Base-by-base conservation (phyloP, 2,329 filamentous ascomycete genomes). In the Penicillium capsulatum region DNA sequence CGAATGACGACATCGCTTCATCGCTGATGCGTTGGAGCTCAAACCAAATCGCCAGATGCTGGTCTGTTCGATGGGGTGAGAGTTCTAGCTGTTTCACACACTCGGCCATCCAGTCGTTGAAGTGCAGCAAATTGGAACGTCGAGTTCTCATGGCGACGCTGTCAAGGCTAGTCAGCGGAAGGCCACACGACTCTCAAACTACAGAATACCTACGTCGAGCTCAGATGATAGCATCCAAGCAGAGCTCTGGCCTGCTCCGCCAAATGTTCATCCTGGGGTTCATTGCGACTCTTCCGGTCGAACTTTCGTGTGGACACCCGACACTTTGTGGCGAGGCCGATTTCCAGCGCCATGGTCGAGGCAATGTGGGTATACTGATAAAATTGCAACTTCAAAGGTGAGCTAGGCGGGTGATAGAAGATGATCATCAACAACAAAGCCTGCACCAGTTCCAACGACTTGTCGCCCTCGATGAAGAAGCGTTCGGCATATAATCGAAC, bases 361-460 rank as follows among this genome's bases (percentile, higher is more conserved):
- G 72, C 72, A 48, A 75, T 71, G 44, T 74, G 71, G 17, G 72
- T 69, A 42, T 75, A 71, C 50, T 75, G 70, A 53, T 73, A 75
- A 49, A 72, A 69, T 38, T 75, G 73, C 41, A 74, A 48, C 45
- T 69, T 66, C 40, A 68, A 60, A 36, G 70, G 72, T 38, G 69
- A 67, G 13, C 66, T 63, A 2, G 73, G 71, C 3, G 73, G 72
- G 47, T 66, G 67, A 48, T 74, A 75, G 62, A 71, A 76, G 26
- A 75, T 55, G 16, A 68, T 69, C 53, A 68, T 71, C 39, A 76
- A 47, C 29, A 72, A 54, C 26, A 76, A 54, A 13, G 72, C 68
- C 53, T 76, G 73, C 29, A 77, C 65, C 34, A 77, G 53, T 45
- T 76, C 73, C 17, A 76, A 48, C 9, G 69, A 71, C 50, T 76